Base-by-base conservation (phyloP, 116 monocot genomes). In the Trichopus zeylanicus region DNA sequence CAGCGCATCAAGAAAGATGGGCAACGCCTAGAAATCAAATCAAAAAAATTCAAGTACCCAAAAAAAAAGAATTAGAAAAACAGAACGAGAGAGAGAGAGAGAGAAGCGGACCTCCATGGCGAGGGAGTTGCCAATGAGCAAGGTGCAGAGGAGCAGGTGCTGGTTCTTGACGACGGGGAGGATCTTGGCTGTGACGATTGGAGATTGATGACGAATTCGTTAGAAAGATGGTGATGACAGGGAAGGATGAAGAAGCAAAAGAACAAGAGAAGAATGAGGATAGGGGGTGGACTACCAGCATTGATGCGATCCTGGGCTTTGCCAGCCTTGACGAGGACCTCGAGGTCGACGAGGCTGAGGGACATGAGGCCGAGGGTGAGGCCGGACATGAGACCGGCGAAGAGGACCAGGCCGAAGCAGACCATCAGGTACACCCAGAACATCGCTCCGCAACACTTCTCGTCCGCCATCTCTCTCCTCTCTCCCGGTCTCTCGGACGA, bases 81-180 rank as follows among this genome's bases (percentile, higher is more conserved):
- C n/a, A n/a, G n/a, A n/a, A n/a, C n/a, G n/a, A n/a, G n/a, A n/a
- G n/a, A n/a, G n/a, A n/a, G n/a, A n/a, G n/a, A n/a, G n/a, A n/a
- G n/a, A n/a, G n/a, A n/a, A n/a, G n/a, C n/a, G n/a, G n/a, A 86
- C 93, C 86, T 97, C 97, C 97, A 97, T 97, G 48, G 97, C 97
- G 12, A 97, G 69, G 22, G 97, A 69, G 42, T 97, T 97, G 34
- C 97, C 97, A 64, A 97, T 91, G 59, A 97, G 91, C 51, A 97
- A 79, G 6, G 97, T 97, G 46, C 97, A 97, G 48, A 97, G 87
- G 35, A 97, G 75, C 37, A 97, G 73, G 57, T 97, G 97, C 71
- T 97, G 97, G 61, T 97, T 91, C 81, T 87, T 91, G 7, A 97
- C 91, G 12, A 97, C 91, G 0, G 97, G 97, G 1, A 91, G 75